phyloP scores from a whole-genome alignment of 768 basidiomycete genomes.

The Termitomyces sp. region DNA sequence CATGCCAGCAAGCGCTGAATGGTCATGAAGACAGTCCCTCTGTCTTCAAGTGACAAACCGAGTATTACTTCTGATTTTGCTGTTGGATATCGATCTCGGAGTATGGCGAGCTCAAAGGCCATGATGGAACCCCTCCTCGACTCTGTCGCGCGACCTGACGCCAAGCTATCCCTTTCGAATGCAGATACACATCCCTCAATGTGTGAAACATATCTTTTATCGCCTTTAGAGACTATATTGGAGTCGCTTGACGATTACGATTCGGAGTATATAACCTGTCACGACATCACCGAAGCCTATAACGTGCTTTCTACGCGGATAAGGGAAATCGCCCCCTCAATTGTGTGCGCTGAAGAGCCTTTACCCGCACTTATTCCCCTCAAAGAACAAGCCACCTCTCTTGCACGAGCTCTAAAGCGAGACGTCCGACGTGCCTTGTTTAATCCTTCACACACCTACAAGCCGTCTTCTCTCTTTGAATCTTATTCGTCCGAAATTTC shows the following conservation, averaged over 20 bases:
- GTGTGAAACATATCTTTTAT: slow-evolving; percentile 27
- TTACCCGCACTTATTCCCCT: slow-evolving; percentile 25
- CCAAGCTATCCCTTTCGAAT: neutral
- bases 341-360: slow-evolving; percentile 13
- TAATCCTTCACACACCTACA: slow-evolving; percentile 23
- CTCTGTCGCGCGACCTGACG: neutral
- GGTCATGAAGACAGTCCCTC: slow-evolving; percentile 3
- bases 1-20: neutral
- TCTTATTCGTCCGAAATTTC: slow-evolving; percentile 16
- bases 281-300: slow-evolving; percentile 63
- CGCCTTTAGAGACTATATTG: slow-evolving; percentile 41
- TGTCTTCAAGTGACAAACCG: slow-evolving; percentile 7
- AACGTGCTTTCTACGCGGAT: slow-evolving; percentile 43
- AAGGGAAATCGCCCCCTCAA: slow-evolving; percentile 19
- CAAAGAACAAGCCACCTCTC: slow-evolving; percentile 22
- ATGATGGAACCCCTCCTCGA: neutral
- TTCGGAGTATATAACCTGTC: slow-evolving; percentile 31
- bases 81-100: neutral
- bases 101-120: neutral
- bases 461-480: slow-evolving; percentile 7
- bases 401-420: slow-evolving; percentile 41
- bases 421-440: slow-evolving; percentile 43
- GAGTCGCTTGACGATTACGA: slow-evolving; percentile 37
- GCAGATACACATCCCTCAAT: slow-evolving; percentile 7
- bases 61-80: neutral